Conservation (phyloP, 768 basidiomycete species). For the Termitomyces titanicus region DNA sequence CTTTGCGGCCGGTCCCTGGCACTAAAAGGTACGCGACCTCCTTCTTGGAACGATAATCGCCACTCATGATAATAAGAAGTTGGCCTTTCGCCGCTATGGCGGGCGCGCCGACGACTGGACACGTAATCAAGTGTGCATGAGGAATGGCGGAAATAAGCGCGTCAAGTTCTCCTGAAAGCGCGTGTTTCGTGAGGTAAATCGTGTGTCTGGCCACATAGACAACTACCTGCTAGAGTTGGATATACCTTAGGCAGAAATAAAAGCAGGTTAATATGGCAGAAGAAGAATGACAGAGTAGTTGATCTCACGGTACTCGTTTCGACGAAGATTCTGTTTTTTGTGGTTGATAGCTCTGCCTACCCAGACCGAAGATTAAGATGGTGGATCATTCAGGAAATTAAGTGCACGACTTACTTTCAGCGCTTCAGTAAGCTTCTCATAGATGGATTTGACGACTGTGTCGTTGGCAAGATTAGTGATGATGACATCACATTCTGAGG, state of each 20-base stretch:
- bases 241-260: slow-evolving; percentile 40
- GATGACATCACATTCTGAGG: slow-evolving; percentile 66
- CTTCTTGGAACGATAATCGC: slow-evolving; percentile 80
- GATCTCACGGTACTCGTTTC: slow-evolving; percentile 72
- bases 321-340: slow-evolving; percentile 70
- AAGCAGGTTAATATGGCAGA: neutral
- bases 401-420: slow-evolving; percentile 40
- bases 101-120: slow-evolving; percentile 78
- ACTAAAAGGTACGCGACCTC: slow-evolving; percentile 74
- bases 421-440: slow-evolving; percentile 53
- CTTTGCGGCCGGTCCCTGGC: slow-evolving; percentile 74
- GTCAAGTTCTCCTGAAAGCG: slow-evolving; percentile 60
- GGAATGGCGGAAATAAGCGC: slow-evolving; percentile 53
- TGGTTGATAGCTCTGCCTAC: slow-evolving; percentile 36
- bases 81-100: slow-evolving; percentile 59
- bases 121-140: slow-evolving; percentile 63
- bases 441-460: slow-evolving; percentile 61
- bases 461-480: slow-evolving; percentile 75
- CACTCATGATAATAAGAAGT: slow-evolving; percentile 74
- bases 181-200: slow-evolving; percentile 1
- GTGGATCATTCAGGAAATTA: neutral
- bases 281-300: neutral
- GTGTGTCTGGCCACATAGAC: neutral
- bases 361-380: slow-evolving; percentile 9
- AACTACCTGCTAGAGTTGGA: slow-evolving; percentile 45